These are phyloP conservation scores for Hyphodiscus sp. DNA, from an alignment of 2,329 filamentous ascomycete species.

Conservation along the genomic window DNA sequence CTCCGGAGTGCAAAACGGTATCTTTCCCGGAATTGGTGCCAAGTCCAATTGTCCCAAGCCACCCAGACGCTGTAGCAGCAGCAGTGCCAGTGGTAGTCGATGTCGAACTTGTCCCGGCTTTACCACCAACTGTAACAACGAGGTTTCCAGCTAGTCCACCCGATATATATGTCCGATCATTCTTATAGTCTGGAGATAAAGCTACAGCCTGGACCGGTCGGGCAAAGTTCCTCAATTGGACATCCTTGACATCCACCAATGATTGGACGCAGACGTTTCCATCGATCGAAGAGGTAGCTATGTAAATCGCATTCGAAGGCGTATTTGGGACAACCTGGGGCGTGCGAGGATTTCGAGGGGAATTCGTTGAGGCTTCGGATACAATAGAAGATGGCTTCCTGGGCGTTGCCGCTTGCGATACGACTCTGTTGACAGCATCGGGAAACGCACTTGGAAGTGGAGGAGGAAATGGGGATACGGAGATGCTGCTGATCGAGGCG, in stretches of 20 bases:
- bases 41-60: conserved; percentile 83
- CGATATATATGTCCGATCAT: conserved; percentile 81
- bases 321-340: conserved; percentile 56
- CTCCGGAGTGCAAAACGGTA: conserved; percentile 80
- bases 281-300: conserved; percentile 90
- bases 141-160: conserved; percentile 84
- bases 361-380: conserved; percentile 41
- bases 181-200: conserved; percentile 91
- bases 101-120: conserved; percentile 69
- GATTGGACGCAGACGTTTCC: conserved; percentile 92
- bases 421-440: conserved; percentile 31
- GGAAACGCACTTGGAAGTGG: conserved; percentile 38
- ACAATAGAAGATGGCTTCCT: conserved; percentile 35
- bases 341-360: conserved; percentile 45
- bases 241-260: conserved; percentile 80
- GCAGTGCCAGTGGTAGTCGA: conserved; percentile 83
- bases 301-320: conserved; percentile 85
- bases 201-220: conserved; percentile 88
- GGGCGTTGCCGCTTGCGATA: conserved; percentile 24
- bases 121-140: conserved; percentile 77
- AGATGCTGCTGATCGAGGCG: conserved; percentile 83
- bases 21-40: conserved; percentile 76
- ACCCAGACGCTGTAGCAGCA: conserved; percentile 77
- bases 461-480: conserved; percentile 79
- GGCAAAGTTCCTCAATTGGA: conserved; percentile 86